Base-by-base conservation (phyloP, 768 basidiomycete species). In the Tulasnella sp. region DNA sequence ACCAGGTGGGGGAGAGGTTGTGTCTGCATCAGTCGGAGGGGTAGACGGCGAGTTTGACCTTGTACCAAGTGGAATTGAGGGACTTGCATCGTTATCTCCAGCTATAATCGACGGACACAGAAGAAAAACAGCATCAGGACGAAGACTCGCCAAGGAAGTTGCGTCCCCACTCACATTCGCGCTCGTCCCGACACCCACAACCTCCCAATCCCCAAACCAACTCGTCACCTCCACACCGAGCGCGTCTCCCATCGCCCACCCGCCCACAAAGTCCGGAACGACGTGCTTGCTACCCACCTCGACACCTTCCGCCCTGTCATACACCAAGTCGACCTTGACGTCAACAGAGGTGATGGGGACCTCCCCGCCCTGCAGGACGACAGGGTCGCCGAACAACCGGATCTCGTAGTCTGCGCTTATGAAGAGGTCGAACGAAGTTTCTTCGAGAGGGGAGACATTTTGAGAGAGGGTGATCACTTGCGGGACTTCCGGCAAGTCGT, bases 321-420 rank as follows among this genome's bases (percentile, higher is more conserved):
- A 7, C 1, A 40, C 62, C n/a, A 69, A 19, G 3, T 52, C 34
- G 34, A 62, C 59, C 19, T 32, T 17, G 5, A 73, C 39, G 35
- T 62, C 35, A 17, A 69, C 52, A 9, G 32, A 11, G 5, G 44
- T 52, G 19, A 72, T 32, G 5, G 72, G 72, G 35, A 5, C 37
- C 6, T 70, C 72, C 22, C 12, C n/a, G 12, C 34, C 22, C 29
- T 41, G 26, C 16, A 44, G 22, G 12, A 47, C 68, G 26, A 64
- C 22, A 7, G 73, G 73, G 65, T 74, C 73, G 3, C 73, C 73
- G 65, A 74, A 74, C 47, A 74, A 35, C 32, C 73, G 42, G 17
- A 74, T 74, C 34, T 74, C 73, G 40, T 74, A 74, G 29, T 74
- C 73, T 14, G 44, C 52, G 37, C 65, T 67, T 22, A 74, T 74